phyloP scores from a whole-genome alignment of 441 rosid genomes.

The Populus tomentosa region DNA sequence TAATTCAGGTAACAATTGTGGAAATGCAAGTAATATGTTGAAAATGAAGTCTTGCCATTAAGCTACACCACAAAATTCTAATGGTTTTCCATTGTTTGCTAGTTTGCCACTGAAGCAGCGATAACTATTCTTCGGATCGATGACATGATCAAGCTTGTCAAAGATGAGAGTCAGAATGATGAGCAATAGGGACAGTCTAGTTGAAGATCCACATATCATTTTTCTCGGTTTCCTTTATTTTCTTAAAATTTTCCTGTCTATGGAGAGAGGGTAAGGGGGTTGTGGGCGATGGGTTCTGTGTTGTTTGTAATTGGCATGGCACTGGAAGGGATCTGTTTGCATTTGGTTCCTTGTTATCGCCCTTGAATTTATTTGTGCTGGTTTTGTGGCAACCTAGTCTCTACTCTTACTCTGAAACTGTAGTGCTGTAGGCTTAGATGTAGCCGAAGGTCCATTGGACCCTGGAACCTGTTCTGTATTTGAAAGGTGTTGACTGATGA shows the following conservation, averaged over 20 bases:
- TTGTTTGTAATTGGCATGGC: background rate
- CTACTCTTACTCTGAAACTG: background rate
- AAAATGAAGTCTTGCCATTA: background rate
- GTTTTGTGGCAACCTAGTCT: background rate
- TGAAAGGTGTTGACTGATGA: background rate
- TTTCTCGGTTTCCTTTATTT: background rate
- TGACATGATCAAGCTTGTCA: constrained; percentile 95
- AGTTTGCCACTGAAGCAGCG: constrained; percentile 99
- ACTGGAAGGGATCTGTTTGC: background rate
- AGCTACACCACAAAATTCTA: background rate
- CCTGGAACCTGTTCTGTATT: background rate
- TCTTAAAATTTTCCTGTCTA: background rate
- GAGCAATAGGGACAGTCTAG: constrained; percentile 23
- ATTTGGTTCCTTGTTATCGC: background rate
- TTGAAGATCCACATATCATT: background rate
- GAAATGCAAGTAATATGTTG: background rate
- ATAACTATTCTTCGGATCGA: constrained; percentile 95
- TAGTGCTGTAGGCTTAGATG: background rate
- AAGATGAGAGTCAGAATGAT: constrained; percentile 84
- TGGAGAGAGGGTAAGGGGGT: background rate
- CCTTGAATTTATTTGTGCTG: background rate
- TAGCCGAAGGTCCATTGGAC: background rate
- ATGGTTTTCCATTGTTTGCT: constrained; percentile 13
- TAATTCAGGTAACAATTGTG: constrained; percentile 68
- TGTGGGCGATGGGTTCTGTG: background rate